phyloP scores from a whole-genome alignment of 768 basidiomycete species.

The Panaeolus cyanescens region DNA sequence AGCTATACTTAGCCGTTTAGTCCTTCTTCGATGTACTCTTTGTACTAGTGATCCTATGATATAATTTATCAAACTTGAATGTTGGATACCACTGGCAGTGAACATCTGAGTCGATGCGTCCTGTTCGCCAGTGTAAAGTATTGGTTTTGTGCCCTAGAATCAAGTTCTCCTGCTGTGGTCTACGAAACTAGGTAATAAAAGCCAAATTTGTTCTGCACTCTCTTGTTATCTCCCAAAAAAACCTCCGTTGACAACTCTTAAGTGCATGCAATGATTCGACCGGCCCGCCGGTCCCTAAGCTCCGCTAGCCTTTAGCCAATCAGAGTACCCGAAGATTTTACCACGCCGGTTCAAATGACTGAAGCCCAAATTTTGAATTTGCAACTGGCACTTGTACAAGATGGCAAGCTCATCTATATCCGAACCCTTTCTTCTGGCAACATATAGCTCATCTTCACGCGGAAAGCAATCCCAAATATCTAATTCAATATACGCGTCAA shows the following conservation, averaged over 20 bases:
- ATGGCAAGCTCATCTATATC: slow-evolving; percentile 27
- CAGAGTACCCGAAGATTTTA: neutral
- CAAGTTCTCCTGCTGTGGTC: too few relatives aligned
- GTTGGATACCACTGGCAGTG: too few relatives aligned
- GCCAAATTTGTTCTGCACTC: too few relatives aligned
- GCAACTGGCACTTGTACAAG: neutral
- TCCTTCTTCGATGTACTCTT: too few relatives aligned
- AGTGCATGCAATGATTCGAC: neutral
- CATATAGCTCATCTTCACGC: slow-evolving; percentile 27
- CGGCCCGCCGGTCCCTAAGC: neutral
- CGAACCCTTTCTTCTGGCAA: slow-evolving; percentile 41
- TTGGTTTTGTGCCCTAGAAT: too few relatives aligned
- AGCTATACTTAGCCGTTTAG: too few relatives aligned
- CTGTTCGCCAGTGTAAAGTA: too few relatives aligned
- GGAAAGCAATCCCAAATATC: slow-evolving; percentile 28
- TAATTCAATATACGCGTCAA: slow-evolving; percentile 20
- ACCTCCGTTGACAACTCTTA: too few relatives aligned
- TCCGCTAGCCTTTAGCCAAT: neutral
- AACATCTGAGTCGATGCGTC: too few relatives aligned
- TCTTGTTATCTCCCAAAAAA: too few relatives aligned
- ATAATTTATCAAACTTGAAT: too few relatives aligned
- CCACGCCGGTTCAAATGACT: neutral
- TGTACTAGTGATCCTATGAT: neutral
- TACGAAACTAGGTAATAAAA: neutral
- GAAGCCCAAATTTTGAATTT: neutral